phyloP scores from a whole-genome alignment of 768 basidiomycete species.

The Suillus placidus region DNA sequence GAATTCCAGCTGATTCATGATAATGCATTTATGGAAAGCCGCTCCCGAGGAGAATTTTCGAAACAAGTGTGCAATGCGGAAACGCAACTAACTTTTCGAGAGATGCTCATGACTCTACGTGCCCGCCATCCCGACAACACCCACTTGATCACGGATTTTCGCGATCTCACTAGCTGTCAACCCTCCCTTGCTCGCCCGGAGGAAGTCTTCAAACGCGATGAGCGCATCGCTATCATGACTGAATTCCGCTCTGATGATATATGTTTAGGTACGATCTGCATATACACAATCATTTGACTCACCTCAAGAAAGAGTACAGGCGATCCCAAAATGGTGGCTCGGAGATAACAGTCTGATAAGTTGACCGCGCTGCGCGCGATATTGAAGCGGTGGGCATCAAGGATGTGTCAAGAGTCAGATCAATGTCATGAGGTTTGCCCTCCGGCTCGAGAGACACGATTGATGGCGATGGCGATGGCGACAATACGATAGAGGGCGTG shows the following conservation, averaged over 20 bases:
- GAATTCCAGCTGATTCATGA: neutral
- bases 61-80: conserved; percentile 2
- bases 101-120: conserved; percentile 43
- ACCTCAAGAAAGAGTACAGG: conserved; percentile 67
- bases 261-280: neutral
- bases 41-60: neutral
- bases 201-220: conserved; percentile 83
- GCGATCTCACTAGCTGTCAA: conserved; percentile 88
- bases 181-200: conserved; percentile 77
- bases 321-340: conserved; percentile 81
- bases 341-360: conserved; percentile 54
- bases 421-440: conserved; percentile 60
- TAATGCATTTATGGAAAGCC: neutral
- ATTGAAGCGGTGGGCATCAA: conserved; percentile 50
- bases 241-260: conserved; percentile 57
- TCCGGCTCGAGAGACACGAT: conserved; percentile 40
- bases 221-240: conserved; percentile 62
- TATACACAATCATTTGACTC: neutral
- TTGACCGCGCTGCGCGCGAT: conserved; percentile 35
- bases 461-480: conserved; percentile 78
- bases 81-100: conserved; percentile 7
- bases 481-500: conserved; percentile 78
- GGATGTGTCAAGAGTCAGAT: conserved; percentile 67
- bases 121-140: conserved; percentile 88
- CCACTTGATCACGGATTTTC: conserved; percentile 86